Conservation (phyloP, 768 basidiomycete genomes). For the Suillus luteus region DNA sequence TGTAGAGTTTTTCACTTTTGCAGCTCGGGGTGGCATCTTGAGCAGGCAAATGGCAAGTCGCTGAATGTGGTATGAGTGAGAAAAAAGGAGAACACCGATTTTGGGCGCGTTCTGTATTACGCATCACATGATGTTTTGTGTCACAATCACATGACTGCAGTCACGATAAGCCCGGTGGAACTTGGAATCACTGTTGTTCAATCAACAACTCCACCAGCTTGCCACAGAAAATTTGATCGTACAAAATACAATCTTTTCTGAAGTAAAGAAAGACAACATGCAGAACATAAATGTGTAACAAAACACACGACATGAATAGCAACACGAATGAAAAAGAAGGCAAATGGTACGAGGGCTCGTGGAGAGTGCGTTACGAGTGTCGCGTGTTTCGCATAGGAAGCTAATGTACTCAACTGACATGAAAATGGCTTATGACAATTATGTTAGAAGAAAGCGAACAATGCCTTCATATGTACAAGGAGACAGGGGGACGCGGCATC, state of each 20-base stretch:
- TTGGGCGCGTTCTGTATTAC: conserved; percentile 4
- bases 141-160: not conserved
- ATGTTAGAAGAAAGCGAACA: conserved; percentile 19
- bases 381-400: conserved; percentile 30
- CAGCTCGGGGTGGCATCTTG: conserved; percentile 23
- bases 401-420: conserved; percentile 24
- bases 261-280: conserved; percentile 31
- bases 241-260: conserved; percentile 35
- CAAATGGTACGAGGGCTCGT: conserved; percentile 19
- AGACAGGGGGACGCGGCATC: conserved; percentile 18
- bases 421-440: conserved; percentile 20
- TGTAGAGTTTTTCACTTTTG: conserved; percentile 16
- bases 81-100: conserved; percentile 7
- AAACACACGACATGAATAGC: conserved; percentile 26
- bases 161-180: not conserved
- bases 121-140: not conserved
- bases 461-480: conserved; percentile 22
- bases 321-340: conserved; percentile 15
- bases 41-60: conserved; percentile 3
- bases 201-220: not conserved
- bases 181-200: not conserved
- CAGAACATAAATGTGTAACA: conserved; percentile 23
- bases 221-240: conserved; percentile 18
- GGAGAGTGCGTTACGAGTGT: conserved; percentile 18
- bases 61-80: not conserved